Conservation (phyloP, 768 basidiomycete genomes). For the Hericium rajendrae region DNA sequence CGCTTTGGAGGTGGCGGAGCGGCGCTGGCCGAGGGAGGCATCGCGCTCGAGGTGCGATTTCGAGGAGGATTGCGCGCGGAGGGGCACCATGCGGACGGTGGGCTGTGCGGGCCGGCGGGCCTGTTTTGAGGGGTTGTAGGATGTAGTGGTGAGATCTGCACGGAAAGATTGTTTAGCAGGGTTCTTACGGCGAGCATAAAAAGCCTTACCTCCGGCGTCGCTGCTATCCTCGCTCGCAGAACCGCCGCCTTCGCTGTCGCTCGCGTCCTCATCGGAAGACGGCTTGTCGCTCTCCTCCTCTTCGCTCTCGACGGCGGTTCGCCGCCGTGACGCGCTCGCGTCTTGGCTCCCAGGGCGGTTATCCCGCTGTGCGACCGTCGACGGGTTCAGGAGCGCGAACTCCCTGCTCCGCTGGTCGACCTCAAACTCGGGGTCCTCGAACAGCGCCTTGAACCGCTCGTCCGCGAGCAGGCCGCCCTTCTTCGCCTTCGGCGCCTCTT, state of each 20-base stretch:
- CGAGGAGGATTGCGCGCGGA: slow-evolving; percentile 36
- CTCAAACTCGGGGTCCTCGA: slow-evolving; percentile 84
- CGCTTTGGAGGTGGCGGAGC: slow-evolving; percentile 21
- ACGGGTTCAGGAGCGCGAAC: slow-evolving; percentile 90
- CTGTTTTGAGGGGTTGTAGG: not conserved
- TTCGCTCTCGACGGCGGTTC: slow-evolving; percentile 30
- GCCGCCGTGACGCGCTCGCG: slow-evolving; percentile 12
- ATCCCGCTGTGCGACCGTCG: slow-evolving; percentile 49
- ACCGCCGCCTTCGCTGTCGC: slow-evolving; percentile 11
- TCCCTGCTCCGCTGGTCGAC: slow-evolving; percentile 86
- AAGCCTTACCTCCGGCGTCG: slow-evolving; percentile 27
- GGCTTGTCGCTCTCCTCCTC: slow-evolving; percentile 74
- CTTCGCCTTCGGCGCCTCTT: slow-evolving; percentile 11
- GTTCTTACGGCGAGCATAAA: not conserved
- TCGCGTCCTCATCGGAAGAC: slow-evolving; percentile 38
- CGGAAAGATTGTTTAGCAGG: not conserved
- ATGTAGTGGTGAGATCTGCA: not conserved
- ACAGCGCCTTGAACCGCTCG: slow-evolving; percentile 83
- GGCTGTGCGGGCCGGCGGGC: slow-evolving; percentile 31
- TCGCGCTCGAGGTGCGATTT: slow-evolving; percentile 33
- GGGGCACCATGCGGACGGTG: slow-evolving; percentile 57
- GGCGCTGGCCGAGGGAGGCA: slow-evolving; percentile 66
- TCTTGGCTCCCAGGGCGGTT: slow-evolving; percentile 4
- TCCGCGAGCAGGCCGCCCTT: slow-evolving; percentile 62
- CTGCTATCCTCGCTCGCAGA: slow-evolving; percentile 34